Base-by-base conservation (phyloP, 192 early-diverging fungal species). In the Lunasporangiospora selenospora region DNA sequence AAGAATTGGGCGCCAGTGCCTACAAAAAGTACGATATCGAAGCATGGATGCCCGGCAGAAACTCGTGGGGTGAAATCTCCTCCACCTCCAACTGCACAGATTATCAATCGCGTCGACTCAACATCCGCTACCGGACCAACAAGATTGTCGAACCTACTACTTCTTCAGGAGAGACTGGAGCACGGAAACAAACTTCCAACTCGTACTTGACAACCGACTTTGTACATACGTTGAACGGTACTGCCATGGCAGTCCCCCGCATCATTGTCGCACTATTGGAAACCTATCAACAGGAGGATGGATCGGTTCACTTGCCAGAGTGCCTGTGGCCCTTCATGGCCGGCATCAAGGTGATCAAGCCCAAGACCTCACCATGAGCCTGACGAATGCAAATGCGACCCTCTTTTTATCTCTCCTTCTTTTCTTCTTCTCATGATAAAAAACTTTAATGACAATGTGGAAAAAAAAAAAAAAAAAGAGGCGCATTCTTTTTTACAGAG, bases 41-140 rank as follows among this genome's bases (percentile, higher is more conserved):
- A 73, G 94, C 93, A 27, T 98, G 96, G 96, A 96, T 98, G 93
- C 95, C 96, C 6, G 96, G 93, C 10, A 80, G 90, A 45, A 79
- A 86, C 26, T 75, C 64, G 10, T 93, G 90, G 91, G 92, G 91
- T 8, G 92, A 94, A 81, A 92, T 97, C 37, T 93, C 92, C 12
- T 93, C 91, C 26, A 89, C 93, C 0, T 93, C 90, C 13, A 95
- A 94, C 66, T 98, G 95, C 67, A 96, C 94, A 10, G 95, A 98
- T 50, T 98, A 93, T 75, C 95, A 98, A 77, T 80, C 94, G 0
- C 85, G 95, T 6, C 73, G 95, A 4, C 80, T 98, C 19, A 89
- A 88, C 47, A 93, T 95, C 27, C 80, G 91, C 30, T 85, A 86
- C 55, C 67, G 82, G 50, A 45, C 82, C 31, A 46, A 53, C 38